Percentiles rank a stretch among this genome's conserved stretches.
Evolutionary conservation across 768 basidiomycete genomes (phyloP).

Genomic region (Calvatia gigantea): DNA sequence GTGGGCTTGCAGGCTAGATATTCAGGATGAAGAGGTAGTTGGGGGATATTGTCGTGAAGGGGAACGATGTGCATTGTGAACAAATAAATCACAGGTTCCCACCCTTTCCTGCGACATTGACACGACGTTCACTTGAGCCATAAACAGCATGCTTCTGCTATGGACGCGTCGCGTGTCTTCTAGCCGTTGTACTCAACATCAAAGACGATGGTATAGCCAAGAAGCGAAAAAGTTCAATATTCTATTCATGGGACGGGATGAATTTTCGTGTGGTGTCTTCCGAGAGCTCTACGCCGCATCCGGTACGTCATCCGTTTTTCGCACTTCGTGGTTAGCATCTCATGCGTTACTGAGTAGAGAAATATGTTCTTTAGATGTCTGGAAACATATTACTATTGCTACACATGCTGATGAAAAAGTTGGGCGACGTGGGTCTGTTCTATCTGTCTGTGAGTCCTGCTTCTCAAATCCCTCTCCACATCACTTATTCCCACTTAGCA

Average conservation of each 20-base stretch:
- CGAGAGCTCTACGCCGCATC: slow-evolving; percentile 54
- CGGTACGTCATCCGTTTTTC: slow-evolving; percentile 37
- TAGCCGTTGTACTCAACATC: not conserved
- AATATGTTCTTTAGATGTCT: slow-evolving; percentile 57
- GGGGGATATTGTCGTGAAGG: no score
- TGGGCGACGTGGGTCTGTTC: slow-evolving; percentile 56
- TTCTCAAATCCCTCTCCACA: not conserved
- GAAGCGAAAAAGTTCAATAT: slow-evolving; percentile 49
- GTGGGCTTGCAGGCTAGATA: no score
- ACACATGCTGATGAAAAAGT: slow-evolving; percentile 67
- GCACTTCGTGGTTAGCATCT: not conserved
- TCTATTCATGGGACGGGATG: slow-evolving; percentile 85
- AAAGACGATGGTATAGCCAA: not conserved
- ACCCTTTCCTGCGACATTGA: not conserved
- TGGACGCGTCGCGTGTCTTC: not conserved
- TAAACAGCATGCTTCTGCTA: not conserved
- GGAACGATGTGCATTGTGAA: no score
- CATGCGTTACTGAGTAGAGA: slow-evolving; percentile 12
- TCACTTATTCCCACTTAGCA: slow-evolving; percentile 40
- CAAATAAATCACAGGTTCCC: no score
- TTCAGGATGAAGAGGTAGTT: no score
- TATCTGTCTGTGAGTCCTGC: slow-evolving; percentile 54
- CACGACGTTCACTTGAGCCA: no score
- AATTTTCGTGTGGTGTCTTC: slow-evolving; percentile 79
- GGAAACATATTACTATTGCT: slow-evolving; percentile 63